A percentile compares a stretch with the other conserved stretches of the same genome.
These are phyloP conservation scores for Coniochaeta sp. DNA, from an alignment of 2,329 filamentous ascomycete genomes.

Conservation along the genomic window DNA sequence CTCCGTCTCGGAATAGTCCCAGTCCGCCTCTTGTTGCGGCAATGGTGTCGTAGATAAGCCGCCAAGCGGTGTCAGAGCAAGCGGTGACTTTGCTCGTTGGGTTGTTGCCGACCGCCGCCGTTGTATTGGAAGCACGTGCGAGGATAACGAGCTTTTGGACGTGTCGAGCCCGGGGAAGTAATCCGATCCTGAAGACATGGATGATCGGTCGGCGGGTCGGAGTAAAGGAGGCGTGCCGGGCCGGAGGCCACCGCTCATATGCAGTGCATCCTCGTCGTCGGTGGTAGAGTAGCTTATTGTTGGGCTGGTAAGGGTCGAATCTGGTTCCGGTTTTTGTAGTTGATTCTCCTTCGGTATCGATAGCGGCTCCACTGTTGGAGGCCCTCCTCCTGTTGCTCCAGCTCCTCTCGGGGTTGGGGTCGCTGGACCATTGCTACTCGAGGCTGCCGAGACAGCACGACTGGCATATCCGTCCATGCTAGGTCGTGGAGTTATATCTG, in stretches of 20 bases:
- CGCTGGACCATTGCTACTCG: background rate
- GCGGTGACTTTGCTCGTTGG: slow-evolving; percentile 51
- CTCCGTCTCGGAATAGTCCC: slow-evolving; percentile 91
- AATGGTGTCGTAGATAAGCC: slow-evolving; percentile 43
- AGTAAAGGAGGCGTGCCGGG: slow-evolving; percentile 13
- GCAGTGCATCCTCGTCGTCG: slow-evolving; percentile 73
- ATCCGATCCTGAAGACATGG: slow-evolving; percentile 52
- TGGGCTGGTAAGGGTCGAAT: slow-evolving; percentile 37
- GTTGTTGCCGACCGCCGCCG: slow-evolving; percentile 35
- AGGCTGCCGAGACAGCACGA: slow-evolving; percentile 13
- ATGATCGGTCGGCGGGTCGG: slow-evolving; percentile 29
- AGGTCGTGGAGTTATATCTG: slow-evolving; percentile 36
- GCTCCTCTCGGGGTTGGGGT: background rate
- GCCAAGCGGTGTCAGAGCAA: slow-evolving; percentile 39
- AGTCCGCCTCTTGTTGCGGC: slow-evolving; percentile 47
- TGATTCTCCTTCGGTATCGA: slow-evolving; percentile 12
- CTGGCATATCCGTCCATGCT: slow-evolving; percentile 39
- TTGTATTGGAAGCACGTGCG: slow-evolving; percentile 33
- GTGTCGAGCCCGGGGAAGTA: slow-evolving; percentile 39
- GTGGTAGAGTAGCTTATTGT: slow-evolving; percentile 65
- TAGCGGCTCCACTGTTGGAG: slow-evolving; percentile 7
- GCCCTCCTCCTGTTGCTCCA: background rate
- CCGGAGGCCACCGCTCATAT: slow-evolving; percentile 39
- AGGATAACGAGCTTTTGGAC: slow-evolving; percentile 39
- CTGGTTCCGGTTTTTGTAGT: background rate